These are phyloP conservation scores for Taiwanofungus camphoratus DNA, from an alignment of 1,284 basidiomycete species.

Conservation along the genomic window DNA sequence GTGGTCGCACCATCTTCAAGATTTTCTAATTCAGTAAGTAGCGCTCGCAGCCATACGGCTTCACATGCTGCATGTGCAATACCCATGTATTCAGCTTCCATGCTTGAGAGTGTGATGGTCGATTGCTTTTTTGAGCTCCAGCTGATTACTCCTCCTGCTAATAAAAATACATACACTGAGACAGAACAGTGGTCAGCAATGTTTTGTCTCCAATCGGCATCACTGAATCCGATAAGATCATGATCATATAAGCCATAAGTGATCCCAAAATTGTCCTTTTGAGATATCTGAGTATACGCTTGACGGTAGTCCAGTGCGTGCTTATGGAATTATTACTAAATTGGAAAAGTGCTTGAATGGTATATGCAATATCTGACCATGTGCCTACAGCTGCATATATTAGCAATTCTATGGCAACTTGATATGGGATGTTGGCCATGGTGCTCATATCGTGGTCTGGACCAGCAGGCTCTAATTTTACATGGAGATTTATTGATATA, in stretches of 20 bases:
- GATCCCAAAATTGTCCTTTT: conserved; percentile 3
- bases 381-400: conserved; percentile 5
- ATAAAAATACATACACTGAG: conserved; percentile 19
- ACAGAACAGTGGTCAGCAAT: not conserved
- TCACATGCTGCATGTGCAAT: conserved; percentile 6
- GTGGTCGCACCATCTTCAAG: not conserved
- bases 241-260: not conserved
- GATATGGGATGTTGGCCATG: too few species aligned
- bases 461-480: too few species aligned
- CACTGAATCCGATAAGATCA: conserved; percentile 3
- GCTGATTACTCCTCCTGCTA: conserved; percentile 16
- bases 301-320: conserved; percentile 18
- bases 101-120: conserved; percentile 13
- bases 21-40: conserved; percentile 8
- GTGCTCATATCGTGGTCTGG: too few species aligned
- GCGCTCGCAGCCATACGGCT: conserved; percentile 9
- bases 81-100: too few species aligned
- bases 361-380: conserved; percentile 12
- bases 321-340: conserved; percentile 6
- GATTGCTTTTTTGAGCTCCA: conserved; percentile 23
- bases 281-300: conserved; percentile 15
- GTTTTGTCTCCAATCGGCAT: conserved; percentile 1
- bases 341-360: conserved; percentile 4
- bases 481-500: too few species aligned
- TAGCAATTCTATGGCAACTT: conserved; percentile 29